These are phyloP conservation scores for Paratinospora sagittata DNA, from an alignment of 164 flowering plant genomes.

Conservation along the genomic window DNA sequence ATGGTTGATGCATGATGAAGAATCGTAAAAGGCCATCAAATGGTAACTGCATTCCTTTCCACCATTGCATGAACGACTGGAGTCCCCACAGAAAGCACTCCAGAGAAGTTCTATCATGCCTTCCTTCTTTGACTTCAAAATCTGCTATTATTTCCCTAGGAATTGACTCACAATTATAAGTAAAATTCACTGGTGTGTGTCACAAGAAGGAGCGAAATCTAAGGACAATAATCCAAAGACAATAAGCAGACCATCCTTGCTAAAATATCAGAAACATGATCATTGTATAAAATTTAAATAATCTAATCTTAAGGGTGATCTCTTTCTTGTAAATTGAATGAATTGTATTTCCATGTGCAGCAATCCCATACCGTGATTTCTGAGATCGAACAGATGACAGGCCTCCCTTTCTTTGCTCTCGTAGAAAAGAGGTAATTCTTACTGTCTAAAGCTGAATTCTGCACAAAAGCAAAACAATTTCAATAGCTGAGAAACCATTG, in stretches of 20 bases:
- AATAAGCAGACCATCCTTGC: not conserved
- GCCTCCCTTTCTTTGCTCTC: not conserved
- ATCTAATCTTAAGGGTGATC: too few relatives aligned
- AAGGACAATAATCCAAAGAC: not conserved
- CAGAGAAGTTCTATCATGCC: conserved; percentile 26
- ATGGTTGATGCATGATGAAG: conserved; percentile 44
- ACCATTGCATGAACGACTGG: conserved; percentile 12
- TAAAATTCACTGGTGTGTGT: not conserved
- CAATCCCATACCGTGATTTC: not conserved
- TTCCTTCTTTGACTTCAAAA: not conserved
- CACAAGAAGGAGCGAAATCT: not conserved
- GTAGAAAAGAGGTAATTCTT: not conserved
- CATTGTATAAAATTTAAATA: not conserved
- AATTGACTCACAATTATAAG: not conserved
- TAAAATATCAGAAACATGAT: not conserved
- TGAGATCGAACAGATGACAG: not conserved
- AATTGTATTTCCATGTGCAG: not conserved
- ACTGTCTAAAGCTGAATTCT: not conserved
- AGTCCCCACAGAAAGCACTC: conserved; percentile 29
- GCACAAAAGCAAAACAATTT: not conserved
- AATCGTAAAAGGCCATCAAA: conserved; percentile 15
- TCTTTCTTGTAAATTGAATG: not conserved
- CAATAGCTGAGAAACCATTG: not conserved
- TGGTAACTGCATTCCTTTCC: conserved; percentile 18
- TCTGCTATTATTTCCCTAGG: not conserved